Conservation (phyloP, 768 basidiomycete genomes). For the Naematelia aurantialba region DNA sequence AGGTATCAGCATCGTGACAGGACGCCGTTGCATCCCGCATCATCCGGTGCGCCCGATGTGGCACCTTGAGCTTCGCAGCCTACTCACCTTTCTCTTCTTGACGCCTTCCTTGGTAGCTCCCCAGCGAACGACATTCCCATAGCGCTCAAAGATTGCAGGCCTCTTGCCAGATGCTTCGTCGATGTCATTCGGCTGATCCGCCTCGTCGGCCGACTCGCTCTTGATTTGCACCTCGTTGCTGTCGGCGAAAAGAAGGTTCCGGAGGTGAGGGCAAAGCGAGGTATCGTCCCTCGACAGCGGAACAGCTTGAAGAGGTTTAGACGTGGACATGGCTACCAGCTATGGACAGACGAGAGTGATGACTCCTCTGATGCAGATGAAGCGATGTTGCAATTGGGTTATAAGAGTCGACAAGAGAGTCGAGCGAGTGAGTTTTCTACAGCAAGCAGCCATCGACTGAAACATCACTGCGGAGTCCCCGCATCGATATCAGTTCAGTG, state of each 20-base stretch:
- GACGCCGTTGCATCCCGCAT: not conserved
- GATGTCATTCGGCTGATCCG: too few relatives aligned
- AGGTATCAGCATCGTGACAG: not conserved
- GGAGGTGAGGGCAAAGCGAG: conserved; percentile 30
- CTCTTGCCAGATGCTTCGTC: not conserved
- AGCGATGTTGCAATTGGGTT: too few relatives aligned
- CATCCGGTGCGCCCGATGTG: not conserved
- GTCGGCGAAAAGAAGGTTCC: conserved; percentile 3
- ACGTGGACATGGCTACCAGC: not conserved
- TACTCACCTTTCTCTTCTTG: conserved; percentile 27
- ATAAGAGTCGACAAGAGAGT: too few relatives aligned
- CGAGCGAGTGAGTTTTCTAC: too few relatives aligned
- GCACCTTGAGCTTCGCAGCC: not conserved
- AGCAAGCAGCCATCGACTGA: too few relatives aligned
- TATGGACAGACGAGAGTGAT: too few relatives aligned
- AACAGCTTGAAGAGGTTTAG: not conserved
- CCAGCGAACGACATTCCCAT: conserved; percentile 26
- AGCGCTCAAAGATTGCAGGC: conserved; percentile 7
- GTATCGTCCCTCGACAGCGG: conserved; percentile 15
- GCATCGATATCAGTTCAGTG: not conserved
- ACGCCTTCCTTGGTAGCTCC: conserved; percentile 23
- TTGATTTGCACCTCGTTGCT: not conserved
- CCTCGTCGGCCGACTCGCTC: not conserved
- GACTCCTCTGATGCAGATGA: too few relatives aligned
- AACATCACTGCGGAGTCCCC: too few relatives aligned